These are phyloP conservation scores for Colletotrichum phormii DNA, from an alignment of 2,329 filamentous ascomycete species.

Conservation along the genomic window DNA sequence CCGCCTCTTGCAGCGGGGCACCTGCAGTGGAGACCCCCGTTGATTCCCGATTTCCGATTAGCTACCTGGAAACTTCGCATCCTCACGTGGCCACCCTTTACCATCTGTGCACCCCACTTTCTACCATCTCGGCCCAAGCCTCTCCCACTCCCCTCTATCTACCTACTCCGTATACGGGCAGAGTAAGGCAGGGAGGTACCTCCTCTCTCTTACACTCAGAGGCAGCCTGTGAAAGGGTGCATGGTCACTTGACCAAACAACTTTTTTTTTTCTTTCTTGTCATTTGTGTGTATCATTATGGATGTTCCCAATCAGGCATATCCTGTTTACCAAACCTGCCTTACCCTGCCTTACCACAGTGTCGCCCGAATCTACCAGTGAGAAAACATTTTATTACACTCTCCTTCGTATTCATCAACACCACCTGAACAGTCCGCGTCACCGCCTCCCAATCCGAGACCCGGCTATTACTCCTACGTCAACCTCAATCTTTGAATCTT, in stretches of 20 bases:
- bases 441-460: neutral
- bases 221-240: conserved; percentile 32
- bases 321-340: too few species aligned
- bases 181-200: too few species aligned
- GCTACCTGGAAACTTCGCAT: conserved; percentile 36
- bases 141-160: conserved; percentile 15
- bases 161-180: too few species aligned
- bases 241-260: conserved; percentile 32
- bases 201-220: neutral
- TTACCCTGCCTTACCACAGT: neutral
- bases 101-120: conserved; percentile 33
- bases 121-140: conserved; percentile 21
- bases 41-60: conserved; percentile 37
- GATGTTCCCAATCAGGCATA: too few species aligned
- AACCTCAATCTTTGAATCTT: neutral
- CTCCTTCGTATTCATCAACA: conserved; percentile 5
- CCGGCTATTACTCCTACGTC: neutral
- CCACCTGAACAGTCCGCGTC: neutral
- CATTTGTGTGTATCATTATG: neutral
- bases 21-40: conserved; percentile 27
- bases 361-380: conserved; percentile 7
- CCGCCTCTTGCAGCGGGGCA: conserved; percentile 33
- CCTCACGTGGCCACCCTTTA: conserved; percentile 37
- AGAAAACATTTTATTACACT: neutral
- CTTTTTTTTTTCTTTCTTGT: neutral